Evolutionary conservation across 2,329 filamentous ascomycete species (phyloP).

Genomic region (Verticillium nubilum): DNA sequence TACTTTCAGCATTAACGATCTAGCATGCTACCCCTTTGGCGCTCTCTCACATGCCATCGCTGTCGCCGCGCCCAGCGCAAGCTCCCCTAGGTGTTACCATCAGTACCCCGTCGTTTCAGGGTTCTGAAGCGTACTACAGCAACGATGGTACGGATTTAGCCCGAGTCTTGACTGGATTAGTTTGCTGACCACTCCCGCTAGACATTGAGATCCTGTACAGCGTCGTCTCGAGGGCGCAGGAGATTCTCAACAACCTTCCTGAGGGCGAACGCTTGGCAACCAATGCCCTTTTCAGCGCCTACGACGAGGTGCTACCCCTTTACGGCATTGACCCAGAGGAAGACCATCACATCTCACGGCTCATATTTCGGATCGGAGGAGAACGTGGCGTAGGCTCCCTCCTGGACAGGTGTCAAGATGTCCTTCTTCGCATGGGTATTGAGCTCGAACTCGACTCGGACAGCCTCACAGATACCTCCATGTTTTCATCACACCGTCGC

Average conservation of each 20-base stretch:
- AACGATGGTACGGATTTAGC: conserved; percentile 45
- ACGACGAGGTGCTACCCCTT: conserved; percentile 68
- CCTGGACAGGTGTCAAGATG: conserved; percentile 63
- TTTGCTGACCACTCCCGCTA: conserved; percentile 21
- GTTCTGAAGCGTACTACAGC: conserved; percentile 44
- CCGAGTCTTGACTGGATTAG: neutral
- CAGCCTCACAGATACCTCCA: conserved; percentile 3
- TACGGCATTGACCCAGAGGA: conserved; percentile 66
- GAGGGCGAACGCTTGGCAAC: conserved; percentile 63
- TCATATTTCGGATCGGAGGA: conserved; percentile 74
- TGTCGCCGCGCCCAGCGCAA: conserved; percentile 26
- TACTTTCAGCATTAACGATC: neutral
- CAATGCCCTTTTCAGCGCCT: conserved; percentile 74
- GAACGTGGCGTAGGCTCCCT: conserved; percentile 53
- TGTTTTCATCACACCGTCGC: neutral
- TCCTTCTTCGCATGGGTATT: conserved; percentile 66
- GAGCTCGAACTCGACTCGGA: conserved; percentile 53
- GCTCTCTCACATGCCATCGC: conserved; percentile 26
- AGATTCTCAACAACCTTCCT: conserved; percentile 50
- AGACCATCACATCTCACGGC: conserved; percentile 69
- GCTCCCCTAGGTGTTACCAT: conserved; percentile 27
- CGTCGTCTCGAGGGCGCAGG: conserved; percentile 68
- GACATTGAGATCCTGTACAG: conserved; percentile 76
- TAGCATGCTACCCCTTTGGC: conserved; percentile 26
- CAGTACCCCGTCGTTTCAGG: conserved; percentile 17